Evolutionary conservation across 1,139 yeast genomes (phyloP), one percentile per base, ranked within the genome.

Genomic region (Taphrina betulina): DNA sequence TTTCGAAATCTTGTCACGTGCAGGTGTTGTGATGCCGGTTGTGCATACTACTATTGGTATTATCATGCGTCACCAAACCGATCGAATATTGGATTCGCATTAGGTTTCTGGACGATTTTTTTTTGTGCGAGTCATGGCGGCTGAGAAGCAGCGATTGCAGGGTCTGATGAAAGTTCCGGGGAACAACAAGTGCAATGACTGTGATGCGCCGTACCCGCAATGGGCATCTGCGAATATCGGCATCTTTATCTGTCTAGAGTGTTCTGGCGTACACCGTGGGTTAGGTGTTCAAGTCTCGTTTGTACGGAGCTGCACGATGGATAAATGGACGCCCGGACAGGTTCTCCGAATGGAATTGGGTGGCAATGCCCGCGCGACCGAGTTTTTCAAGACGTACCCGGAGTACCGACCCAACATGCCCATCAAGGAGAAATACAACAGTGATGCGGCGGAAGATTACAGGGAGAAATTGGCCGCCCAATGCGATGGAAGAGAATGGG

Each of bases 211-310:
- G 64, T 90, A 90, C 70, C 97, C 98, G 26, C 95, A 95, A 55
- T 92, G 98, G 98, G 64, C 62, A 20, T 56, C 58, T 20, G 55
- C 44, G n/a, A 56, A 53, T 19, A 35, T 51, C 17, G 59, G 57
- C 58, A 89, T 92, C 56, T 83, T 90, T 71, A 77, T 92, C 34
- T 57, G 59, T 40, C 53, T 57, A 14, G 59, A 57, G 24, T 57
- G 59, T 29, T 52, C 57, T 19, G 59, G 59, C 34, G 56, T 53
- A 17, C 54, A 45, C 41, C 62, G 64, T 70, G 94, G 95, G 57
- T 74, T 92, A 68, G 98, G 98, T 55, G 97, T 90, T 48, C 98
- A 92, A 69, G 84, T 92, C 63, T 85, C 96, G 33, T 92, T 92
- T 72, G 97, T 92, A 48, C 87, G 90, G 68, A 87, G 96, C 34